Conservation (phyloP, 192 early-diverging fungal genomes). For the Helicostylum pulchrum region DNA sequence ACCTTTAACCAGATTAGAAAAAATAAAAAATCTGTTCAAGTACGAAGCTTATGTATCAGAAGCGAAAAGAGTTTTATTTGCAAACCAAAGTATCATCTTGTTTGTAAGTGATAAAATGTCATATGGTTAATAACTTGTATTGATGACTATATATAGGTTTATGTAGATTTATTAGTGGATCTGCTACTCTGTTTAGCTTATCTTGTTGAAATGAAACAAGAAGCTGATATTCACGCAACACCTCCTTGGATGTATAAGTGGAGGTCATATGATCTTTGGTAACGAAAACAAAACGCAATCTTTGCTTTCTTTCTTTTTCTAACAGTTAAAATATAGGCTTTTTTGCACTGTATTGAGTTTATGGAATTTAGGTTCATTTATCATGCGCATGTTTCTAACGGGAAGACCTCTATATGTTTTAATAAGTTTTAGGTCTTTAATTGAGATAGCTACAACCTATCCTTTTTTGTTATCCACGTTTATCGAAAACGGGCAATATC, state of each 20-base stretch:
- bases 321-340: slow-evolving; percentile 3
- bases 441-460: slow-evolving; percentile 49
- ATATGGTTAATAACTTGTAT: background rate
- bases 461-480: slow-evolving; percentile 53
- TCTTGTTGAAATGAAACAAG: slow-evolving; percentile 55
- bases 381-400: slow-evolving; percentile 31
- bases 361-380: slow-evolving; percentile 34
- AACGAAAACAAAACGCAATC: background rate
- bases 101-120: slow-evolving; percentile 24
- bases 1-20: background rate
- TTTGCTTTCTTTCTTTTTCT: background rate
- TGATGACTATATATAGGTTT: slow-evolving; percentile 31
- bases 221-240: slow-evolving; percentile 26
- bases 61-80: slow-evolving; percentile 7
- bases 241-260: slow-evolving; percentile 55
- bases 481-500: slow-evolving; percentile 39
- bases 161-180: slow-evolving; percentile 55
- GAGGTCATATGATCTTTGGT: slow-evolving; percentile 45
- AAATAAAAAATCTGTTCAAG: slow-evolving; percentile 1
- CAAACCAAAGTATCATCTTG: slow-evolving; percentile 22
- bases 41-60: slow-evolving; percentile 4
- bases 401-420: slow-evolving; percentile 30
- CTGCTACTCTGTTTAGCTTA: slow-evolving; percentile 55
- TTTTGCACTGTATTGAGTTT: slow-evolving; percentile 23
- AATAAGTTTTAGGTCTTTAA: slow-evolving; percentile 44